Conservation (phyloP, 257 asterid genomes). For the Capsicum chinense region DNA sequence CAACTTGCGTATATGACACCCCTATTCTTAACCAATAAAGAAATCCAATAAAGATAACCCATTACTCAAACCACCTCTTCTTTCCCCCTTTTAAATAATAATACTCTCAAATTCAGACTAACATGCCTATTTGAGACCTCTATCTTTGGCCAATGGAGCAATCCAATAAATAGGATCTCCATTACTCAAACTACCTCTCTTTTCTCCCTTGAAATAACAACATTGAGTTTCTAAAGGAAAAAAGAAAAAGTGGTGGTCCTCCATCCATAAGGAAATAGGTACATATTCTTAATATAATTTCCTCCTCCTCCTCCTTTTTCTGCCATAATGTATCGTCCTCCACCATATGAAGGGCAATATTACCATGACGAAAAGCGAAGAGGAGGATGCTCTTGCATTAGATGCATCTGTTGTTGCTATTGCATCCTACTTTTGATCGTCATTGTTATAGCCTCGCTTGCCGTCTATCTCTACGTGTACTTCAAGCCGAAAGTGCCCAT, state of each 20-base stretch:
- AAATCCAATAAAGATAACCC: no score
- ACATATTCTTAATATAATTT: background rate
- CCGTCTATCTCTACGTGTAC: constrained; percentile 34
- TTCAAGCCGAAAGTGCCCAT: constrained; percentile 52
- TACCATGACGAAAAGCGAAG: constrained; percentile 2
- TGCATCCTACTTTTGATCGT: constrained; percentile 50
- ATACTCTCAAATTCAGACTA: no score
- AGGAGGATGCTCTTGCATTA: constrained; percentile 28
- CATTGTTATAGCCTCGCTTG: constrained; percentile 18
- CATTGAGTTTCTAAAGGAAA: background rate
- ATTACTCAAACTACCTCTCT: background rate
- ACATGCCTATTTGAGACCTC: no score
- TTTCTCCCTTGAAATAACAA: background rate
- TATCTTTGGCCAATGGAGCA: background rate
- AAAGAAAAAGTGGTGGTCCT: background rate
- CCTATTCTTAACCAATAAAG: no score
- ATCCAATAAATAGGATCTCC: background rate
- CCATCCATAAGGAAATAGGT: background rate
- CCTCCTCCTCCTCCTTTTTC: background rate
- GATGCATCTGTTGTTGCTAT: constrained; percentile 58
- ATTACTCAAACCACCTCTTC: no score
- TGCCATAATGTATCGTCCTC: constrained; percentile 26
- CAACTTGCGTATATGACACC: no score
- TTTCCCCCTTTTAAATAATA: no score
- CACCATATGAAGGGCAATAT: constrained; percentile 36